A percentile compares a stretch with the other conserved stretches of the same genome.
phyloP scores from a whole-genome alignment of 768 basidiomycete genomes.

The Phylloporus sp. region DNA sequence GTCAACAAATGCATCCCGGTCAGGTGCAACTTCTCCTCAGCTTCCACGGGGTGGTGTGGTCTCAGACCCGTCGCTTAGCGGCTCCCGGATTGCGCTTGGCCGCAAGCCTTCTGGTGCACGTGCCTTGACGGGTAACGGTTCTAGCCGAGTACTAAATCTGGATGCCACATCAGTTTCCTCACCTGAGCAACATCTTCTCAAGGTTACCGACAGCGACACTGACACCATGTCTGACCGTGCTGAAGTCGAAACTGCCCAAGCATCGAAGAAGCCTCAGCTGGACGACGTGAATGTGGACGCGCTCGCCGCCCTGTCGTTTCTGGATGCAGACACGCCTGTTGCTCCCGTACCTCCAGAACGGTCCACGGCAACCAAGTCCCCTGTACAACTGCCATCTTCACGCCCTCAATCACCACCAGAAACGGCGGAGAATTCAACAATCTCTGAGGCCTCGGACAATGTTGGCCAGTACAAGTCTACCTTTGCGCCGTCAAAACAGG shows the following conservation, averaged over 20 bases:
- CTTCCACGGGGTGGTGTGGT: slow-evolving; percentile 21
- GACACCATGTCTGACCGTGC: slow-evolving; percentile 33
- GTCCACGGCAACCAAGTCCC: slow-evolving; percentile 1
- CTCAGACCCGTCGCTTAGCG: slow-evolving; percentile 35
- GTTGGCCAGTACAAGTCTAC: slow-evolving; percentile 67
- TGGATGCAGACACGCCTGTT: slow-evolving; percentile 41
- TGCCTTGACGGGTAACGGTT: slow-evolving; percentile 42
- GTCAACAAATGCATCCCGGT: slow-evolving; percentile 14
- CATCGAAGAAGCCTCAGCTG: slow-evolving; percentile 18
- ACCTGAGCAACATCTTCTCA: slow-evolving; percentile 31
- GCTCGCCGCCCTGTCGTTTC: slow-evolving; percentile 73
- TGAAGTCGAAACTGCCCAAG: slow-evolving; percentile 3
- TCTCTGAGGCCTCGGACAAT: slow-evolving; percentile 25
- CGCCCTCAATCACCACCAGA: slow-evolving; percentile 30
- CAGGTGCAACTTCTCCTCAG: slow-evolving; percentile 22
- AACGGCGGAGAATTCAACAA: slow-evolving; percentile 30
- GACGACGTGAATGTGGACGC: slow-evolving; percentile 65
- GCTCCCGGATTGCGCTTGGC: slow-evolving; percentile 39
- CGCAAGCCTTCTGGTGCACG: slow-evolving; percentile 84
- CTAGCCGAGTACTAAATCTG: slow-evolving; percentile 37
- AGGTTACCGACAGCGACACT: slow-evolving; percentile 24
- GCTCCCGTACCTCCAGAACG: slow-evolving; percentile 19
- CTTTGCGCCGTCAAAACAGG: slow-evolving; percentile 82
- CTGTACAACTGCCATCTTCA: slow-evolving; percentile 22
- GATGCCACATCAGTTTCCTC: slow-evolving; percentile 37